Percentiles rank a stretch among this genome's conserved stretches.
These are phyloP conservation scores for Solanum hybrid DNA, from an alignment of 305 asterid genomes.

Conservation along the genomic window DNA sequence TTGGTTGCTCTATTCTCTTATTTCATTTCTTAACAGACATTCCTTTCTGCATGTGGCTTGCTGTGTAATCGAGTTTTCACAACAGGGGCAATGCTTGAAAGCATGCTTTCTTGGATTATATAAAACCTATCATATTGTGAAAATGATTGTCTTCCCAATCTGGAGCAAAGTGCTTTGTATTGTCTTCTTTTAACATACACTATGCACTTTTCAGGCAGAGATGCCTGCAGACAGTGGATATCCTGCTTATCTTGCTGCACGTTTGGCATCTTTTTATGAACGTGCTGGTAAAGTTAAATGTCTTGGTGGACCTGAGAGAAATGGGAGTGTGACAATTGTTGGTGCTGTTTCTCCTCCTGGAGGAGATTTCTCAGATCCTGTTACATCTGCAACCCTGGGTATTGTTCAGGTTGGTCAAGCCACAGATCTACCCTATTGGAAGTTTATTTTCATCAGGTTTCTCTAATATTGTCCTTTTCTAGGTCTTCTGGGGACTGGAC, in stretches of 20 bases:
- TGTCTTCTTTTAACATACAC: background rate
- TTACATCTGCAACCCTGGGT: conserved; percentile 93
- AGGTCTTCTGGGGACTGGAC: conserved; percentile 99
- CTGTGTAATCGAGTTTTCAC: background rate
- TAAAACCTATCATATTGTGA: background rate
- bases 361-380: conserved; percentile 96
- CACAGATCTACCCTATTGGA: background rate
- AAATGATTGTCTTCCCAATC: background rate
- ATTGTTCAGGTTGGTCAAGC: conserved; percentile 68
- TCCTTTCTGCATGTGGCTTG: background rate
- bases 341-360: conserved; percentile 99
- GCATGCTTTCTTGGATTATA: background rate
- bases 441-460: conserved; percentile 2
- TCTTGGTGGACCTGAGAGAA: conserved; percentile 93
- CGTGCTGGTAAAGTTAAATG: conserved; percentile 95
- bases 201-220: conserved; percentile 58
- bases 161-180: background rate
- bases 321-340: conserved; percentile 91
- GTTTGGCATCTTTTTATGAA: conserved; percentile 93
- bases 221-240: conserved; percentile 99
- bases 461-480: conserved; percentile 6
- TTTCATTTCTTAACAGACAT: background rate
- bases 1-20: background rate
- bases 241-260: conserved; percentile 97
- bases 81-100: background rate